Evolutionary conservation across 352 stramenopile genomes (phyloP), one percentile per base, ranked within the genome.

Genomic region (Hyaloperonospora brassicae): DNA sequence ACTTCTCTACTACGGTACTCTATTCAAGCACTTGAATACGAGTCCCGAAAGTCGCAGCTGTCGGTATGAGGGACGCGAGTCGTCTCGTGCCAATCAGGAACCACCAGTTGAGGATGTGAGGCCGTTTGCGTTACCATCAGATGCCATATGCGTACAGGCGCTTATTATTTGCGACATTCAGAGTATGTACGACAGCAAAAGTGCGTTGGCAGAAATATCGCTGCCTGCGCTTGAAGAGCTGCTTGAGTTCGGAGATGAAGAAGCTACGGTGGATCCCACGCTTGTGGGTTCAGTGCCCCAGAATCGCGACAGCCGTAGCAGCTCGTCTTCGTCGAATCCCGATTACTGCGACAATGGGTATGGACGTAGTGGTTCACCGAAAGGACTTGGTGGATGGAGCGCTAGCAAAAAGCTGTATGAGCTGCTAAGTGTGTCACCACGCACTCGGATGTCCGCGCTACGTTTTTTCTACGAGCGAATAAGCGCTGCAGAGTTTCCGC

Each of bases 111-210:
- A 42, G 25, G 56, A 66, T 8, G 39, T 42, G 17, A 47, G 59
- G 3, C 61, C 59, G 52, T 87, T 82, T 45, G 67, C 75, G 11
- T 66, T 86, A 13, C 74, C 74, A 13, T 70, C 61, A 0, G 70
- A 87, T 21, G 64, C 73, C 1, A 57, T 79, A 6, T 85, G 77
- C 51, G 49, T 94, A 1, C 71, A 89, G 41, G 84, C 78, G 6
- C 59, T 90, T 7, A 62, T 86, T 27, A 35, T 94, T 22, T 92
- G 84, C 54, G 84, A 94, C 50, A 72, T 94, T 38, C 81, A 94
- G 52, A 78, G 68, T 25, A 59, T 92, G 23, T 89, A 84, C 34
- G 74, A 86, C 39, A 87, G 81, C 54, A 74, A 77, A n/a, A 94
- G 84, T 47, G 76, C 76, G 0, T 52, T 94, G 4, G 63, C 69